A percentile compares a stretch with the other conserved stretches of the same genome.
These are phyloP conservation scores for Moesziomyces parantarcticus DNA, from an alignment of 1,284 basidiomycete species.

Conservation along the genomic window DNA sequence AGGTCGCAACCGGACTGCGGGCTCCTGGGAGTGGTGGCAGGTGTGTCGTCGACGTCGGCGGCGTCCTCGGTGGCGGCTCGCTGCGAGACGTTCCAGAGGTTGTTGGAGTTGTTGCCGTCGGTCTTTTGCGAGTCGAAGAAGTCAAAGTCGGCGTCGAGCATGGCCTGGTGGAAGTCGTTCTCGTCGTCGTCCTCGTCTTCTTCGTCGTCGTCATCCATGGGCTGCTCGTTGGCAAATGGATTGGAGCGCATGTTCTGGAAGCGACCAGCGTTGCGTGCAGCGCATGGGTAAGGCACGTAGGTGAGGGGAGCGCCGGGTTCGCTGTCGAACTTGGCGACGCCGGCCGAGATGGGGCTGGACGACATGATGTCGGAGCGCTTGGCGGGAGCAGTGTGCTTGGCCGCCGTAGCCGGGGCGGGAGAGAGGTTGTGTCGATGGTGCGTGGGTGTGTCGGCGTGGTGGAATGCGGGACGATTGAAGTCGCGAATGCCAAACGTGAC, in stretches of 20 bases:
- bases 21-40: constrained; percentile 54
- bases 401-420: no score
- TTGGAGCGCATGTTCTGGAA: constrained; percentile 16
- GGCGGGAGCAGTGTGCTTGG: neutral
- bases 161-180: constrained; percentile 63
- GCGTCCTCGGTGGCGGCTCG: constrained; percentile 26
- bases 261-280: constrained; percentile 8
- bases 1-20: constrained; percentile 46
- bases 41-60: constrained; percentile 44
- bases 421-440: neutral
- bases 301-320: constrained; percentile 24
- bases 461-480: constrained; percentile 9
- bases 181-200: constrained; percentile 57
- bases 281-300: constrained; percentile 24
- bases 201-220: constrained; percentile 11
- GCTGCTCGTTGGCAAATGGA: constrained; percentile 14
- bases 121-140: constrained; percentile 44
- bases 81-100: constrained; percentile 19
- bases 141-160: constrained; percentile 62
- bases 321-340: constrained; percentile 29
- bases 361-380: constrained; percentile 26
- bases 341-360: constrained; percentile 38
- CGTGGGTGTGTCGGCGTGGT: neutral
- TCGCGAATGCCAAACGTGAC: constrained; percentile 29
- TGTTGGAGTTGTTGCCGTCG: constrained; percentile 11